Evolutionary conservation across 495 filamentous ascomycete genomes (phyloP).

Genomic region (Xanthoparmelia taractica): DNA sequence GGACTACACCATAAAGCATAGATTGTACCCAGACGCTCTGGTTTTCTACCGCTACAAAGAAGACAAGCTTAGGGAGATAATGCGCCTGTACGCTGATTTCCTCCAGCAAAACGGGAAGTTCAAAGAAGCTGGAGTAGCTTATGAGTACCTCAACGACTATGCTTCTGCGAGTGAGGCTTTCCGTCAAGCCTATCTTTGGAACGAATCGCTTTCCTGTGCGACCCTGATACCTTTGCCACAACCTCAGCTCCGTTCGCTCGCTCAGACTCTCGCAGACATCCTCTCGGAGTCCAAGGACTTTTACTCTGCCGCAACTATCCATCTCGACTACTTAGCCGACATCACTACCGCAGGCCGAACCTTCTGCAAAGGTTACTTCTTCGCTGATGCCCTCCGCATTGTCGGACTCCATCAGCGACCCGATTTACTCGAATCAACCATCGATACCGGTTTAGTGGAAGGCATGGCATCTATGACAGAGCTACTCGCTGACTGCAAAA

Average conservation of each 20-base stretch:
- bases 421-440: constrained; percentile 45
- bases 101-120: constrained; percentile 65
- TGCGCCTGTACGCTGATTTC: constrained; percentile 66
- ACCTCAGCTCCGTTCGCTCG: constrained; percentile 55
- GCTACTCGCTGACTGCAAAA: constrained; percentile 83
- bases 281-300: constrained; percentile 78
- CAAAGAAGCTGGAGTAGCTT: constrained; percentile 79
- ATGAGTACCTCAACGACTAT: constrained; percentile 76
- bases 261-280: constrained; percentile 56
- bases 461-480: constrained; percentile 72
- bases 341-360: constrained; percentile 55
- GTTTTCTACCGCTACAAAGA: constrained; percentile 76
- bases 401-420: constrained; percentile 44
- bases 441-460: constrained; percentile 73
- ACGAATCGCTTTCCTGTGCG: constrained; percentile 73
- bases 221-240: constrained; percentile 54
- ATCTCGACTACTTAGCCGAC: constrained; percentile 71
- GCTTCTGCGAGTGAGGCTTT: constrained; percentile 67
- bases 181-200: constrained; percentile 77
- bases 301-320: constrained; percentile 65
- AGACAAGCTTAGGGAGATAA: constrained; percentile 52
- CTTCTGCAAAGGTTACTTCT: constrained; percentile 77
- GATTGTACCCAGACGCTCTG: constrained; percentile 69
- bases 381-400: constrained; percentile 74
- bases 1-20: constrained; percentile 67